Conservation (phyloP, 1,284 basidiomycete species). For the Boletus mariae region DNA sequence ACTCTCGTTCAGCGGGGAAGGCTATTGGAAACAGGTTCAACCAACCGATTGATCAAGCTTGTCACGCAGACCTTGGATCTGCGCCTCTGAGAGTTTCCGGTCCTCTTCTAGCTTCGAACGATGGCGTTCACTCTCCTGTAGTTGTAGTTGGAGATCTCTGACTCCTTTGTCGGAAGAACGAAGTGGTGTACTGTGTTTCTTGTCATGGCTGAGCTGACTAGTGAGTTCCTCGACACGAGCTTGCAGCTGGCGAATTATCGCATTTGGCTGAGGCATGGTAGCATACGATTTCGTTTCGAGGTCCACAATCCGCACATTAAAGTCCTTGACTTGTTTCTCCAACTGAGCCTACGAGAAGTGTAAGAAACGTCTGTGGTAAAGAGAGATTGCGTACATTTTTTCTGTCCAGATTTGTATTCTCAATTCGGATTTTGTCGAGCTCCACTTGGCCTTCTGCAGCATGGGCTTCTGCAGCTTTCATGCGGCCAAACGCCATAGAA, state of each 20-base stretch:
- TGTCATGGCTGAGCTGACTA: constrained; percentile 55
- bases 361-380: constrained; percentile 6
- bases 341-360: constrained; percentile 56
- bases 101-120: constrained; percentile 62
- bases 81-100: constrained; percentile 53
- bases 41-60: constrained; percentile 53
- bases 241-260: constrained; percentile 56
- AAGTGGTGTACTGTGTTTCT: constrained; percentile 45
- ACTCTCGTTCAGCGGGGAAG: constrained; percentile 6
- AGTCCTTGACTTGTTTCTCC: constrained; percentile 79
- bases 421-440: constrained; percentile 68
- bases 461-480: constrained; percentile 76
- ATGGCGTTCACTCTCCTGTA: constrained; percentile 60
- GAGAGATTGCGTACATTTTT: constrained; percentile 57
- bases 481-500: constrained; percentile 65
- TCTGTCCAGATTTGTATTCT: constrained; percentile 76
- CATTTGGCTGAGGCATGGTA: constrained; percentile 55
- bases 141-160: constrained; percentile 52
- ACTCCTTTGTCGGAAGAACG: constrained; percentile 51
- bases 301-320: constrained; percentile 77
- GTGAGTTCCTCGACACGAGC: constrained; percentile 71
- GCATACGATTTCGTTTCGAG: constrained; percentile 75
- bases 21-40: constrained; percentile 2
- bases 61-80: constrained; percentile 53
- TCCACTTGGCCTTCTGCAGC: constrained; percentile 74